These are phyloP conservation scores for Pythium sukuiense DNA, from an alignment of 352 stramenopile species.

Conservation along the genomic window DNA sequence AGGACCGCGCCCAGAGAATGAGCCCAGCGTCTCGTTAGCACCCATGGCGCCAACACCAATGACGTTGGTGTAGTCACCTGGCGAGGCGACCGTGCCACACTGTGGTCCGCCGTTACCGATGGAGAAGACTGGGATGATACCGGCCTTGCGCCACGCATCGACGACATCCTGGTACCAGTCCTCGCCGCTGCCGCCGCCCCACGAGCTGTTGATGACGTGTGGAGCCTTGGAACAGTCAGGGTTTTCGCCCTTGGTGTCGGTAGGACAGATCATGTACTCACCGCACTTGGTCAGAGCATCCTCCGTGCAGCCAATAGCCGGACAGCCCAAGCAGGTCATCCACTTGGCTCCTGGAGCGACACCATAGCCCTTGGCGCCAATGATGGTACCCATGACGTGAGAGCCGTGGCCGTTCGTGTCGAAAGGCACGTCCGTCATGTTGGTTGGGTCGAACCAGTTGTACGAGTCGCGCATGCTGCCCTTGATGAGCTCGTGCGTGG, in stretches of 20 bases:
- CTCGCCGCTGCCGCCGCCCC: slow-evolving; percentile 15
- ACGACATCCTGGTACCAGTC: slow-evolving; percentile 20
- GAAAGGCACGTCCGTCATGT: slow-evolving; percentile 12
- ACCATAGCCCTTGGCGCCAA: slow-evolving; percentile 27
- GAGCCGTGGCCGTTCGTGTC: slow-evolving; percentile 31
- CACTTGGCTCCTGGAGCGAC: slow-evolving; percentile 25
- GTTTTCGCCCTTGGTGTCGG: slow-evolving; percentile 20
- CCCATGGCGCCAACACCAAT: slow-evolving; percentile 32
- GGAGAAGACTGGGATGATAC: slow-evolving; percentile 36
- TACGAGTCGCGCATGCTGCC: slow-evolving; percentile 5
- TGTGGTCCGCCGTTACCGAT: slow-evolving; percentile 28
- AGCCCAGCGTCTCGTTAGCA: slow-evolving; percentile 19
- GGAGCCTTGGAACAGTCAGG: slow-evolving; percentile 34
- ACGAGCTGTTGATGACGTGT: slow-evolving; percentile 33
- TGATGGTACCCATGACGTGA: slow-evolving; percentile 32
- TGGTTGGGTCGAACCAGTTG: slow-evolving; percentile 29
- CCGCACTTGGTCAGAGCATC: slow-evolving; percentile 19
- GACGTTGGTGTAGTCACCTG: slow-evolving; percentile 29
- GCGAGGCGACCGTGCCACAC: slow-evolving; percentile 25
- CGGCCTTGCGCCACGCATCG: slow-evolving; percentile 23
- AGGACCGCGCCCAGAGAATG: slow-evolving; percentile 28
- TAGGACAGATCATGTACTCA: slow-evolving; percentile 23
- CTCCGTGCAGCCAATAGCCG: background rate
- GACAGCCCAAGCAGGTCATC: slow-evolving; percentile 30
- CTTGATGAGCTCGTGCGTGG: slow-evolving; percentile 22